Evolutionary conservation across 495 filamentous ascomycete genomes (phyloP).

Genomic region (Penicillium herquei): DNA sequence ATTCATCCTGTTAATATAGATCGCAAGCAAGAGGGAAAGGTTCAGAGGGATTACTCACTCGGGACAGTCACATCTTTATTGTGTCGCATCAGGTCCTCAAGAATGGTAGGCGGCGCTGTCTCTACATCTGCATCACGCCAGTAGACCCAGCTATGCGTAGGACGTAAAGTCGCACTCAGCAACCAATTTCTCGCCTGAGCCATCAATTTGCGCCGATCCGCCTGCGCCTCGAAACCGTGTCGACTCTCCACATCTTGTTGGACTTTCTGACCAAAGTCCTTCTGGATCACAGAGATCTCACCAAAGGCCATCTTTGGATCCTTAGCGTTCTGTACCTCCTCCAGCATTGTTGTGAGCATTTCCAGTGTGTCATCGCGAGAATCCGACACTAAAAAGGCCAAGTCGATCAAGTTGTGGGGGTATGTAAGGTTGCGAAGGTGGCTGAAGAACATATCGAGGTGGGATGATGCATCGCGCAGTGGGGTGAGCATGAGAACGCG

Average conservation of each 20-base stretch:
- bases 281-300: constrained; percentile 96
- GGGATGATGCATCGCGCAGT: constrained; percentile 86
- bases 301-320: constrained; percentile 83
- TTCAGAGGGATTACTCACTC: constrained; percentile 61
- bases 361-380: constrained; percentile 89
- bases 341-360: constrained; percentile 68
- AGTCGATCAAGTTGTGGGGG: constrained; percentile 91
- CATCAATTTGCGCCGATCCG: constrained; percentile 91
- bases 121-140: constrained; percentile 99
- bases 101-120: constrained; percentile 90
- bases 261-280: constrained; percentile 98
- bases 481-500: constrained; percentile 94
- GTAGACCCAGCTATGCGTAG: constrained; percentile 98
- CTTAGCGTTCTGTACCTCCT: constrained; percentile 74
- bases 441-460: constrained; percentile 97
- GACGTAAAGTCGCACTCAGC: constrained; percentile 86
- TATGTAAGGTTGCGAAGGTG: constrained; percentile 97
- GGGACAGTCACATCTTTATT: constrained; percentile 99
- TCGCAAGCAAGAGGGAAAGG: neutral
- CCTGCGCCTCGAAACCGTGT: constrained; percentile 97
- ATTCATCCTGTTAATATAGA: neutral
- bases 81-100: constrained; percentile 98
- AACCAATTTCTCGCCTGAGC: constrained; percentile 98
- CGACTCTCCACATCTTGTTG: constrained; percentile 97
- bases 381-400: constrained; percentile 96